These are phyloP conservation scores for Echites panduratus DNA, from an alignment of 257 asterid genomes.

Conservation along the genomic window DNA sequence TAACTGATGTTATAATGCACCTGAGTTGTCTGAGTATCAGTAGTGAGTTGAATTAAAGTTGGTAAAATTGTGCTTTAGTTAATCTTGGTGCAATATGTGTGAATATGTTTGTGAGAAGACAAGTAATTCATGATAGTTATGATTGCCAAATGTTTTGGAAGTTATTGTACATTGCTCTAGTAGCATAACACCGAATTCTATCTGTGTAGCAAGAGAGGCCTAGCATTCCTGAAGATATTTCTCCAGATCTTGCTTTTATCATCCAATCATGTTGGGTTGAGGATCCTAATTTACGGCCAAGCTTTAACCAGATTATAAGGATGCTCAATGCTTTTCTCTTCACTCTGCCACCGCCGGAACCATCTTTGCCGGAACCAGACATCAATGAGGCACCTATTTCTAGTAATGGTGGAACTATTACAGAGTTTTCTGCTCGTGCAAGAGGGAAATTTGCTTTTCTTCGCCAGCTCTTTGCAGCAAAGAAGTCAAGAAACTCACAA, in stretches of 20 bases:
- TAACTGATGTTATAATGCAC: too few species aligned
- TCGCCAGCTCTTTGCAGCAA: constrained; percentile 84
- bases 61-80: background rate
- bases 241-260: constrained; percentile 65
- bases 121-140: background rate
- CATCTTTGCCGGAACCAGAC: constrained; percentile 34
- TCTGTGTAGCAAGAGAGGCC: constrained; percentile 94
- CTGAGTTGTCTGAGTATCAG: too few species aligned
- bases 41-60: too few species aligned
- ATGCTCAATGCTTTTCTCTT: constrained; percentile 72
- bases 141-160: background rate
- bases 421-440: constrained; percentile 72
- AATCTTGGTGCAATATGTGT: background rate
- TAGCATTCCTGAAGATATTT: constrained; percentile 51
- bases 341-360: constrained; percentile 43
- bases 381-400: constrained; percentile 37
- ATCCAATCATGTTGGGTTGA: constrained; percentile 98
- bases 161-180: background rate
- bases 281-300: constrained; percentile 89
- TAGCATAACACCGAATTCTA: constrained; percentile 7
- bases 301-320: constrained; percentile 81
- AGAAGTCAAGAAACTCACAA: constrained; percentile 69
- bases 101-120: background rate
- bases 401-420: constrained; percentile 50
- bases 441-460: constrained; percentile 80